These are phyloP conservation scores for Kazachstania sp. DNA, from an alignment of 1,139 yeast genomes.

Conservation along the genomic window DNA sequence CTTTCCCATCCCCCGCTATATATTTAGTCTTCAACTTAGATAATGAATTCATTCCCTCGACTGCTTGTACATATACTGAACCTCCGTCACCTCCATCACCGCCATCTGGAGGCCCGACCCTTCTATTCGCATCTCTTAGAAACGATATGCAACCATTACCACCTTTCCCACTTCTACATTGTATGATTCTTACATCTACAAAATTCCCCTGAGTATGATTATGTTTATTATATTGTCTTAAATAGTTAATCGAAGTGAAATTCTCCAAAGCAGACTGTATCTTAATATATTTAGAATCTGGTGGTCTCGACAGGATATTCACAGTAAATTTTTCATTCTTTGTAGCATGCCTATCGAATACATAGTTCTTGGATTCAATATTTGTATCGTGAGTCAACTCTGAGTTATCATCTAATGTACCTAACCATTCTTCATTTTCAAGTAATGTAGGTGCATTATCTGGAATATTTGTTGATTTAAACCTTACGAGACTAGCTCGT, in stretches of 20 bases:
- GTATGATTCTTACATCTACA: conserved; percentile 59
- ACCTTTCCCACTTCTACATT: conserved; percentile 71
- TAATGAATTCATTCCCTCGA: conserved; percentile 58
- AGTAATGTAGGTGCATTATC: conserved; percentile 42
- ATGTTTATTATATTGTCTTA: conserved; percentile 32
- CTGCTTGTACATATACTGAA: conserved; percentile 71
- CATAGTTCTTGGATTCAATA: background rate
- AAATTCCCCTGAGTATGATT: conserved; percentile 35
- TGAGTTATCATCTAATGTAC: conserved; percentile 15
- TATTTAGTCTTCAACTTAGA: conserved; percentile 62
- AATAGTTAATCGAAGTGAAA: conserved; percentile 31
- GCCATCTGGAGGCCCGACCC: conserved; percentile 94
- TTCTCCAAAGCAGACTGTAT: conserved; percentile 34
- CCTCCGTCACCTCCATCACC: conserved; percentile 98
- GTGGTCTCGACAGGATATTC: conserved; percentile 14
- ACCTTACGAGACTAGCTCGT: background rate
- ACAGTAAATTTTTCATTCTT: conserved; percentile 4
- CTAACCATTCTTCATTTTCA: conserved; percentile 43
- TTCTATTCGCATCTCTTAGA: conserved; percentile 72
- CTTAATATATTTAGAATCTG: conserved; percentile 26
- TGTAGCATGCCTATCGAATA: conserved; percentile 1
- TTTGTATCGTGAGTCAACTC: conserved; percentile 1
- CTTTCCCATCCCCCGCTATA: conserved; percentile 60
- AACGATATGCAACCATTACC: conserved; percentile 87
- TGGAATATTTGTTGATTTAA: conserved; percentile 21